Evolutionary conservation across 257 asterid species (phyloP).

Genomic region (Solanum neorickii): DNA sequence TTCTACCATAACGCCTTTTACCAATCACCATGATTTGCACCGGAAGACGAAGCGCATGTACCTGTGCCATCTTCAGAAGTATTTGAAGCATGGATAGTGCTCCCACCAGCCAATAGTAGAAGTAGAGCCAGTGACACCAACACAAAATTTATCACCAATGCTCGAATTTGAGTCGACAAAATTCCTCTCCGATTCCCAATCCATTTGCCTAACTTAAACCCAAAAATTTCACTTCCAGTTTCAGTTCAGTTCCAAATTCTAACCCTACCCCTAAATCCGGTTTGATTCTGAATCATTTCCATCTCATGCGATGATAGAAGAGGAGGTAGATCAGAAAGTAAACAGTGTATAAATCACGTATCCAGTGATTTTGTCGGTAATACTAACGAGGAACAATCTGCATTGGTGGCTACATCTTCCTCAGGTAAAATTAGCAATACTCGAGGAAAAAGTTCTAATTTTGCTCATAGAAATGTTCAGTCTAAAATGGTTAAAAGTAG

Average conservation of each 20-base stretch:
- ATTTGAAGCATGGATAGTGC: conserved; percentile 8
- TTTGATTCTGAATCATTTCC: not conserved
- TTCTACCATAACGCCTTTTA: conserved; percentile 12
- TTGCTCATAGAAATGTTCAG: not conserved
- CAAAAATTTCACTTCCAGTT: not conserved
- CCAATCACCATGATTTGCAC: conserved; percentile 38
- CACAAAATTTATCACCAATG: conserved; percentile 27
- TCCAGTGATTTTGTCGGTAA: not conserved
- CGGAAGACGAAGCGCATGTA: conserved; percentile 33
- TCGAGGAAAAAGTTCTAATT: not conserved
- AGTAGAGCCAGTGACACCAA: conserved; percentile 26
- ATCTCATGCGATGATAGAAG: not conserved
- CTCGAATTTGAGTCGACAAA: not conserved
- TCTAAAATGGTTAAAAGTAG: not conserved
- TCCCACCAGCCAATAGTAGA: conserved; percentile 1
- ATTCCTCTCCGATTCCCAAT: no score
- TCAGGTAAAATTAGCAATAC: not conserved
- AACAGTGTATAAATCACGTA: no score
- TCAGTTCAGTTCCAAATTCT: not conserved
- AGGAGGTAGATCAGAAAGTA: not conserved
- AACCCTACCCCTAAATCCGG: not conserved
- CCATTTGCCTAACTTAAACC: not conserved
- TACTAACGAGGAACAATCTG: not conserved
- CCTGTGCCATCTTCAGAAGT: conserved; percentile 4
- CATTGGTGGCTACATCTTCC: not conserved